phyloP scores from a whole-genome alignment of 768 basidiomycete genomes.

The Trametes elegans region DNA sequence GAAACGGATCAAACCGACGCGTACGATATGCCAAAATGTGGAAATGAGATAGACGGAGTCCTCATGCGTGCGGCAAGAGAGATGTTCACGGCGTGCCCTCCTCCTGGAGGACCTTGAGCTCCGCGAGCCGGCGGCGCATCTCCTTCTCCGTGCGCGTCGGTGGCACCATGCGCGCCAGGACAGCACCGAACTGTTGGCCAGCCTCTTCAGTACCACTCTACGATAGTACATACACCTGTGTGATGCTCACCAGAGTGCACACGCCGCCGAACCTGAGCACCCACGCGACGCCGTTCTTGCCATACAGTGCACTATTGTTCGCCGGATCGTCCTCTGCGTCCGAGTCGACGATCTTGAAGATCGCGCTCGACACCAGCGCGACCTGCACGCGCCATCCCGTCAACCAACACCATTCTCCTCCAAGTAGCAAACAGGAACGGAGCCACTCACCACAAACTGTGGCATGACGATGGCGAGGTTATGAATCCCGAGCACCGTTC shows the following conservation, averaged over 20 bases:
- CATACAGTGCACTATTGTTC: slow-evolving; percentile 59
- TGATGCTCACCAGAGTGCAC: slow-evolving; percentile 59
- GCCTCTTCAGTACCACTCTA: background rate
- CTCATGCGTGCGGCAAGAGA: too few species aligned
- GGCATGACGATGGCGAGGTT: slow-evolving; percentile 95
- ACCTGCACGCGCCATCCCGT: slow-evolving; percentile 62
- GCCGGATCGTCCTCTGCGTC: slow-evolving; percentile 40
- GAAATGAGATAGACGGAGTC: too few species aligned
- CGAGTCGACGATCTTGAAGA: slow-evolving; percentile 81
- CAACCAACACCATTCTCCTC: too few species aligned
- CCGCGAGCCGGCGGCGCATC: slow-evolving; percentile 77
- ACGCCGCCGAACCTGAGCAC: slow-evolving; percentile 90
- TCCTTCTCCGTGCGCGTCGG: slow-evolving; percentile 90
- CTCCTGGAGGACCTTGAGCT: slow-evolving; percentile 73
- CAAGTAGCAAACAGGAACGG: too few species aligned
- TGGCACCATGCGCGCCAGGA: slow-evolving; percentile 77
- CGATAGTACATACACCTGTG: background rate
- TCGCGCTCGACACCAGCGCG: slow-evolving; percentile 79
- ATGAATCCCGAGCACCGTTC: slow-evolving; percentile 92
- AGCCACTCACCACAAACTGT: slow-evolving; percentile 77
- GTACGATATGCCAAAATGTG: too few species aligned
- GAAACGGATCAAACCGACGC: too few species aligned
- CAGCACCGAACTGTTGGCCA: slow-evolving; percentile 56
- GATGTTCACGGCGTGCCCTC: slow-evolving; percentile 39
- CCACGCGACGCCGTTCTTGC: slow-evolving; percentile 92